Conservation (phyloP, 257 asterid genomes). For the Salvia miltiorrhiza region DNA sequence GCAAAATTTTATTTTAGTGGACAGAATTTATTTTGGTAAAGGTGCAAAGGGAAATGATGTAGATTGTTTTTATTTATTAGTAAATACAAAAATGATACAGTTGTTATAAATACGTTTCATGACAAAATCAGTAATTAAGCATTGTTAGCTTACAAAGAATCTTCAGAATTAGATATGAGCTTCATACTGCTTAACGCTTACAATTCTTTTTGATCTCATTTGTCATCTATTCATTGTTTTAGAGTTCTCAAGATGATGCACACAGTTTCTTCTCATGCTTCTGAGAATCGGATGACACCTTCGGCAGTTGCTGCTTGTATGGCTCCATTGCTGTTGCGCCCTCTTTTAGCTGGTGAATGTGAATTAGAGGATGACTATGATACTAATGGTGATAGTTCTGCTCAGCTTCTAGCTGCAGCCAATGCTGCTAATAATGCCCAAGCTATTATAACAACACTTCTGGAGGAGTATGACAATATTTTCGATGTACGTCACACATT, state of each 20-base stretch:
- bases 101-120: neutral
- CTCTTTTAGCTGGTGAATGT: slow-evolving; percentile 97
- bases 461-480: slow-evolving; percentile 85
- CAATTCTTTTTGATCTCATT: slow-evolving; percentile 19
- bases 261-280: slow-evolving; percentile 69
- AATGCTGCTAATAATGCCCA: slow-evolving; percentile 98
- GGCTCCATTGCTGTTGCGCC: slow-evolving; percentile 98
- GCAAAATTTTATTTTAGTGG: neutral
- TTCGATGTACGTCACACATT: slow-evolving; percentile 63
- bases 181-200: slow-evolving; percentile 6
- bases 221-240: slow-evolving; percentile 16
- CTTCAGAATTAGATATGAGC: slow-evolving; percentile 2
- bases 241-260: slow-evolving; percentile 97
- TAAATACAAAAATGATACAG: neutral
- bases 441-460: slow-evolving; percentile 73
- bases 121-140: neutral
- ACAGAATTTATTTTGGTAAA: neutral
- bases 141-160: neutral
- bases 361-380: slow-evolving; percentile 88
- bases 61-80: neutral
- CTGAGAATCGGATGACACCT: slow-evolving; percentile 92
- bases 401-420: slow-evolving; percentile 98
- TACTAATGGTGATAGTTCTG: slow-evolving; percentile 79
- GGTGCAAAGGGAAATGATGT: slow-evolving; percentile 1
- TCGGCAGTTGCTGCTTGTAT: slow-evolving; percentile 98